Conservation (phyloP, 2,329 filamentous ascomycete species). For the Helminthosporium solani region DNA sequence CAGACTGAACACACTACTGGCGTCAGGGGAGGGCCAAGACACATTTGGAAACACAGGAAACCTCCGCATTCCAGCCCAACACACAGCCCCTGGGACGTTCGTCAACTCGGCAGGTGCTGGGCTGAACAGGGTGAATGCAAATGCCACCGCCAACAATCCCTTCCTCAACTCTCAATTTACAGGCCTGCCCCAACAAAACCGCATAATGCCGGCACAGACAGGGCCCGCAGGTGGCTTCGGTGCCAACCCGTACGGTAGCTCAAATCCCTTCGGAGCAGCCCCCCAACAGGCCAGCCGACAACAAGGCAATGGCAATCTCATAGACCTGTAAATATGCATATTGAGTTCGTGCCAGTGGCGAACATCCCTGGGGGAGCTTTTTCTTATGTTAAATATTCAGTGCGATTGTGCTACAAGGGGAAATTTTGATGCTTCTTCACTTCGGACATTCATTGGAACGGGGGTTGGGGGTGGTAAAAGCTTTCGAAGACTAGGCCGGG, state of each 20-base stretch:
- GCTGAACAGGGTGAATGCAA: slow-evolving; percentile 67
- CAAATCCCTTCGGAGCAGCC: slow-evolving; percentile 57
- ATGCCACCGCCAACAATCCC: slow-evolving; percentile 78
- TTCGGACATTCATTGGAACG: slow-evolving; percentile 9
- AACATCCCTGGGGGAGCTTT: background rate
- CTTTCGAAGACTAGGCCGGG: background rate
- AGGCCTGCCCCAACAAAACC: slow-evolving; percentile 57
- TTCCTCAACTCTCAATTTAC: slow-evolving; percentile 85
- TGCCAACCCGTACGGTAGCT: slow-evolving; percentile 46
- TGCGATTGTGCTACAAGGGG: slow-evolving; percentile 9
- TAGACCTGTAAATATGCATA: slow-evolving; percentile 53
- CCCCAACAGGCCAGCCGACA: slow-evolving; percentile 48
- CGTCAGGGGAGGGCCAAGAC: slow-evolving; percentile 88
- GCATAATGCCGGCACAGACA: slow-evolving; percentile 52
- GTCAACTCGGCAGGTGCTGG: slow-evolving; percentile 91
- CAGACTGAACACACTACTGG: slow-evolving; percentile 81
- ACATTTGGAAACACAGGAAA: slow-evolving; percentile 98
- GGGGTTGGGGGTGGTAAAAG: background rate
- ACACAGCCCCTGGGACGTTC: slow-evolving; percentile 93
- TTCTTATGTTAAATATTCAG: slow-evolving; percentile 26
- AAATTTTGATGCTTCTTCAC: slow-evolving; percentile 7
- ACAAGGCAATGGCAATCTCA: slow-evolving; percentile 58
- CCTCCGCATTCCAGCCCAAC: slow-evolving; percentile 90
- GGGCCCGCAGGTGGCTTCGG: slow-evolving; percentile 49
- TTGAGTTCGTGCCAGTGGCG: background rate